A percentile compares a stretch with the other conserved stretches of the same genome.
Evolutionary conservation across 164 flowering plant genomes (phyloP).

Genomic region (Vitis rupestris): DNA sequence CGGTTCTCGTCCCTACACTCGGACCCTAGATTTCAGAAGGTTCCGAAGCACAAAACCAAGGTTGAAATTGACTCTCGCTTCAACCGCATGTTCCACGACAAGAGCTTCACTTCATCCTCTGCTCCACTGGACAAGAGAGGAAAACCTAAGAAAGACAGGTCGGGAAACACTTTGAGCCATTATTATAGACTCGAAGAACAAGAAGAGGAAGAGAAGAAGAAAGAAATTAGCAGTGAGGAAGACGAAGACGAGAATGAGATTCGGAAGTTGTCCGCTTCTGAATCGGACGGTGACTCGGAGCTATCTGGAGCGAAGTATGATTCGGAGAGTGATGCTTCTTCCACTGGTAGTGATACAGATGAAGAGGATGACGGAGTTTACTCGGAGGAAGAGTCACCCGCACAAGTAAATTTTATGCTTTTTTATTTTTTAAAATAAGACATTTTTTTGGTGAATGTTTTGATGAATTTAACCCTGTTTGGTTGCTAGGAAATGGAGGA

Average conservation of each 20-base stretch:
- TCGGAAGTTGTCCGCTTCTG: constrained; percentile 5
- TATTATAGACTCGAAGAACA: constrained; percentile 56
- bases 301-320: constrained; percentile 8
- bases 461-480: not conserved
- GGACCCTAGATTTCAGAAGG: constrained; percentile 77
- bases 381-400: constrained; percentile 25
- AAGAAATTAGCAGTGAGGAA: not conserved
- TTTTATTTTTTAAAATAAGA: not conserved
- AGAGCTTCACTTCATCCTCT: constrained; percentile 51
- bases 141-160: constrained; percentile 26
- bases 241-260: constrained; percentile 6
- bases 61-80: constrained; percentile 76
- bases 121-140: constrained; percentile 81
- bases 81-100: constrained; percentile 51
- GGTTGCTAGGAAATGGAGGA: no score
- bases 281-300: constrained; percentile 17
- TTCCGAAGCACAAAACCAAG: constrained; percentile 52
- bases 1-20: constrained; percentile 66
- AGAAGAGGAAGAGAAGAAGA: constrained; percentile 18
- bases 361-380: constrained; percentile 31
- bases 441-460: not conserved
- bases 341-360: constrained; percentile 27
- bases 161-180: constrained; percentile 40
- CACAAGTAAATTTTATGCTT: constrained; percentile 19
- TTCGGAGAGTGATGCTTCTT: constrained; percentile 12